These are phyloP conservation scores for Pestalotiopsis sp. DNA, from an alignment of 2,329 filamentous ascomycete species.

Conservation along the genomic window DNA sequence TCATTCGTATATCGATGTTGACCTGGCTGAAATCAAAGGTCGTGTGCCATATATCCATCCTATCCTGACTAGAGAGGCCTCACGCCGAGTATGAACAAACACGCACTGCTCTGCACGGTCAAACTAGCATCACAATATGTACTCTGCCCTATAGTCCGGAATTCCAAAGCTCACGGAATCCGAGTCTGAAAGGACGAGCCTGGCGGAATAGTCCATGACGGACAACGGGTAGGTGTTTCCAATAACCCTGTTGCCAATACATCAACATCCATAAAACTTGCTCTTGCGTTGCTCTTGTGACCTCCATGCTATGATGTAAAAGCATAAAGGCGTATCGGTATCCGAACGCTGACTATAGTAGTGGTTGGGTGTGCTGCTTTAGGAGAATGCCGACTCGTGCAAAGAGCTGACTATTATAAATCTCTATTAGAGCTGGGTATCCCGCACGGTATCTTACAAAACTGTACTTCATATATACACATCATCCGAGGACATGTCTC, in stretches of 20 bases:
- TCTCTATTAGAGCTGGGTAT: slow-evolving; percentile 36
- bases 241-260: slow-evolving; percentile 20
- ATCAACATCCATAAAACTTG: slow-evolving; percentile 31
- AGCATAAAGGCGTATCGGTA: slow-evolving; percentile 64
- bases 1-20: too few species aligned
- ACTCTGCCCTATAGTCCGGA: slow-evolving; percentile 65
- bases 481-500: not conserved
- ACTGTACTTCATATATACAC: slow-evolving; percentile 20
- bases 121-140: slow-evolving; percentile 36
- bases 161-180: slow-evolving; percentile 57
- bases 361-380: slow-evolving; percentile 2
- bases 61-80: not conserved
- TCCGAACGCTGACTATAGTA: slow-evolving; percentile 51
- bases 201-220: slow-evolving; percentile 9
- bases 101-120: not conserved
- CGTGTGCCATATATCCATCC: too few species aligned
- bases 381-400: slow-evolving; percentile 14
- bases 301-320: slow-evolving; percentile 51
- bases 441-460: slow-evolving; percentile 33
- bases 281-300: slow-evolving; percentile 62
- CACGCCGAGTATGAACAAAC: not conserved
- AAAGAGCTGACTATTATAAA: slow-evolving; percentile 19
- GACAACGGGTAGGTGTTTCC: slow-evolving; percentile 19
- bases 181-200: slow-evolving; percentile 65
- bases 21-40: too few species aligned